Percentiles rank a stretch among this genome's conserved stretches.
Conservation (phyloP, 2,329 filamentous ascomycete genomes). For the Verticillium longisporum region DNA sequence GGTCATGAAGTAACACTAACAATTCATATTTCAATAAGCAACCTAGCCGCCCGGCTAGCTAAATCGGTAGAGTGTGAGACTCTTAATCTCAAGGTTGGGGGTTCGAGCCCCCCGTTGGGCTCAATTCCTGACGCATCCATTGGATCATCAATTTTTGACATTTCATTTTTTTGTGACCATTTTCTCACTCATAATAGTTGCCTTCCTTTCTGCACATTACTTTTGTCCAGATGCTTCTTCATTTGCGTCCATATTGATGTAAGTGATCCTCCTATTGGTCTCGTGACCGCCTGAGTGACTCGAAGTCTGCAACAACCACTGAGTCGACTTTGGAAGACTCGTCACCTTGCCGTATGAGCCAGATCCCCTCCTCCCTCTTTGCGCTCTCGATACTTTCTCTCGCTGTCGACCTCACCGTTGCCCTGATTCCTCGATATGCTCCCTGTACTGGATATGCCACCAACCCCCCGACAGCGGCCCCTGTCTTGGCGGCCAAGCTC, state of each 20-base stretch:
- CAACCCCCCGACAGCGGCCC: slow-evolving; percentile 8
- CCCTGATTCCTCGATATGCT: slow-evolving; percentile 7
- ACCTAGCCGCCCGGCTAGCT: slow-evolving; percentile 45
- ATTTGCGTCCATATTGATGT: background rate
- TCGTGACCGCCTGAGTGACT: background rate
- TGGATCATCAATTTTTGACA: background rate
- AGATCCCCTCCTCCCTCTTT: slow-evolving; percentile 8
- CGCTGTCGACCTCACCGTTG: slow-evolving; percentile 3
- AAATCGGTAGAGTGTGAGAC: slow-evolving; percentile 69
- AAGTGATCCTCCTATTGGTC: background rate
- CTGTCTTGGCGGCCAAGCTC: slow-evolving; percentile 9
- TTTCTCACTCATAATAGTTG: slow-evolving; percentile 14
- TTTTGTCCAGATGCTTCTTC: background rate
- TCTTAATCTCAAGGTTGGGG: slow-evolving; percentile 55
- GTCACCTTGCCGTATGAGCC: slow-evolving; percentile 7
- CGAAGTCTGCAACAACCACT: slow-evolving; percentile 11
- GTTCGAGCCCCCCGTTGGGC: slow-evolving; percentile 22
- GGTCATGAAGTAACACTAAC: no score
- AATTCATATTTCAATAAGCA: background rate
- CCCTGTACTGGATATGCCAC: slow-evolving; percentile 12
- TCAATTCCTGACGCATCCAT: background rate
- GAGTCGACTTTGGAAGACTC: slow-evolving; percentile 7
- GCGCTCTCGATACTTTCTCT: slow-evolving; percentile 7
- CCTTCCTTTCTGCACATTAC: background rate
- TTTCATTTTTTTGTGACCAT: background rate